phyloP scores from a whole-genome alignment of 345 rosid species.

The Hypericum perforatum region DNA sequence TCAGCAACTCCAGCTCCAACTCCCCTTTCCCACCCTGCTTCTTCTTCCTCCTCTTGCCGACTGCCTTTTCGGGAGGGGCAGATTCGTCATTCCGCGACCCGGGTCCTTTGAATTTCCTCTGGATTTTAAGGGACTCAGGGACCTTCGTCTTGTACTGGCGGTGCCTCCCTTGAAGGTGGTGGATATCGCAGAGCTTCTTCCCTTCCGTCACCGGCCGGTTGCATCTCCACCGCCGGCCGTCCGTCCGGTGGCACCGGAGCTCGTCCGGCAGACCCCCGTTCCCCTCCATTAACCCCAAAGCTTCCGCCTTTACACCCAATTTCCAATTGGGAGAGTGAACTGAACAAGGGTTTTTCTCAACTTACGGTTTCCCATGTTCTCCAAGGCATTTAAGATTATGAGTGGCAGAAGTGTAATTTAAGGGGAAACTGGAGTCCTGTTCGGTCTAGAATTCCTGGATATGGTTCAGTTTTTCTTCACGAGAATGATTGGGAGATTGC shows the following conservation, averaged over 20 bases:
- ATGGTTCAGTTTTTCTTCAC: neutral
- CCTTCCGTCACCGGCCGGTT: slow-evolving; percentile 58
- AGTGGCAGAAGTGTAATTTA: slow-evolving; percentile 26
- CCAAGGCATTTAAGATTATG: slow-evolving; percentile 14
- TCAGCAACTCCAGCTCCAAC: slow-evolving; percentile 61
- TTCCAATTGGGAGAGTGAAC: neutral
- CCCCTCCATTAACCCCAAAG: slow-evolving; percentile 21
- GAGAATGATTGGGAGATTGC: neutral
- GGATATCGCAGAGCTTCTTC: slow-evolving; percentile 77
- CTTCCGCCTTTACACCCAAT: slow-evolving; percentile 15
- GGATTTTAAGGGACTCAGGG: slow-evolving; percentile 50
- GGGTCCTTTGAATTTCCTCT: slow-evolving; percentile 29
- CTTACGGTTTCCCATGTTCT: neutral
- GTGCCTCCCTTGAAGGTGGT: slow-evolving; percentile 54
- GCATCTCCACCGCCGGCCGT: slow-evolving; percentile 95
- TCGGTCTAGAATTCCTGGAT: slow-evolving; percentile 27
- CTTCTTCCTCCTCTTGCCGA: slow-evolving; percentile 16
- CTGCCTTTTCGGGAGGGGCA: neutral
- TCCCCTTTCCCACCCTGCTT: slow-evolving; percentile 43
- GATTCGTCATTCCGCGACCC: slow-evolving; percentile 20
- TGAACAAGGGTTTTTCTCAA: neutral
- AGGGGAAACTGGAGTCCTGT: slow-evolving; percentile 21
- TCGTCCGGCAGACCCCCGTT: slow-evolving; percentile 53
- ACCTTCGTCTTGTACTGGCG: slow-evolving; percentile 51
- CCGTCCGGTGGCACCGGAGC: slow-evolving; percentile 81